Percentiles rank a stretch among this genome's conserved stretches.
Evolutionary conservation across 345 rosid genomes (phyloP).

Genomic region (Salix suchowensis): DNA sequence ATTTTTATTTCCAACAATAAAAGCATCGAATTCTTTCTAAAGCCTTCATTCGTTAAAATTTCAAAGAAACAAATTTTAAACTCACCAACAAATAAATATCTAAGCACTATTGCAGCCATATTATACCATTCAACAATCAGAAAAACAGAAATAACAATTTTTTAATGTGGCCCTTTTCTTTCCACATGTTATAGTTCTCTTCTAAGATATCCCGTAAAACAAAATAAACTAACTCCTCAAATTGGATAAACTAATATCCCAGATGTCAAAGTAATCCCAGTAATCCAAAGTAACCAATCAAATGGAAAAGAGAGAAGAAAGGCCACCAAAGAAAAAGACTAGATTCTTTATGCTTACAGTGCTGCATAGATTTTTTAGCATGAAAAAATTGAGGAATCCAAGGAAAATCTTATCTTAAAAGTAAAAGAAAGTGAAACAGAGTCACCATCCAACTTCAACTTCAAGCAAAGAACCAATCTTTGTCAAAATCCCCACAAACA

Average conservation of each 20-base stretch:
- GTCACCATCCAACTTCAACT: neutral
- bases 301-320: conserved; percentile 15
- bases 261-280: neutral
- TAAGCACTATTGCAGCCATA: neutral
- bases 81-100: neutral
- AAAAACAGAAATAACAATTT: neutral
- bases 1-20: conserved; percentile 4
- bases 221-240: neutral
- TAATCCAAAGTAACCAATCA: conserved; percentile 18
- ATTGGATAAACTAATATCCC: neutral
- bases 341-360: neutral
- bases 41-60: neutral
- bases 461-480: conserved; percentile 7
- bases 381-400: conserved; percentile 26
- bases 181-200: too few relatives aligned
- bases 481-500: conserved; percentile 1
- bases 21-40: conserved; percentile 24
- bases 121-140: neutral
- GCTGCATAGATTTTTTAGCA: neutral
- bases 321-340: neutral
- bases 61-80: too few relatives aligned
- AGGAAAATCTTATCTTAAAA: conserved; percentile 18
- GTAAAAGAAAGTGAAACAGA: conserved; percentile 16
- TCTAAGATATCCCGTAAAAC: neutral
- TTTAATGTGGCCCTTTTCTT: neutral